Conservation (phyloP, 306 rosid genomes). For the Luffa aegyptiaca region DNA sequence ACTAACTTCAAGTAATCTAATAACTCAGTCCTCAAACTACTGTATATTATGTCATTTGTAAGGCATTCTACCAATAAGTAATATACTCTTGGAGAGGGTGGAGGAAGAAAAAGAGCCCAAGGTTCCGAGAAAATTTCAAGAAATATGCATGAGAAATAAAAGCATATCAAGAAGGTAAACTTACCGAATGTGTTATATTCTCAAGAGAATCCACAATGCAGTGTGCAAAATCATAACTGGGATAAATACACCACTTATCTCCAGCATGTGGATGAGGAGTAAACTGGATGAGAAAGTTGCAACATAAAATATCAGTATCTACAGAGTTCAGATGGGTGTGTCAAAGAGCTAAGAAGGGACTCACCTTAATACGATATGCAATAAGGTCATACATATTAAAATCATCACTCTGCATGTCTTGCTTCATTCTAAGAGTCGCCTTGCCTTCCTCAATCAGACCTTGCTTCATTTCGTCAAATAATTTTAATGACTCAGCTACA, state of each 20-base stretch:
- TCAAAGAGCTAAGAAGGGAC: slow-evolving; percentile 2
- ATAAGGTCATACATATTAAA: slow-evolving; percentile 96
- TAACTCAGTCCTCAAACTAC: not conserved
- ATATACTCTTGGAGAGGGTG: not conserved
- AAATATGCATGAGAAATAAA: not conserved
- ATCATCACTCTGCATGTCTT: slow-evolving; percentile 98
- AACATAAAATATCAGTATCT: slow-evolving; percentile 8
- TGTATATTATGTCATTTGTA: not conserved
- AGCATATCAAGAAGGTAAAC: slow-evolving; percentile 15
- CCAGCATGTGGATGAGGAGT: slow-evolving; percentile 98
- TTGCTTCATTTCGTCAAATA: slow-evolving; percentile 82
- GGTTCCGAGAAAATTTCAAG: not conserved
- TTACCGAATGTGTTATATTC: slow-evolving; percentile 92
- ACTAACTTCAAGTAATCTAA: not conserved
- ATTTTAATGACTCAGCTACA: slow-evolving; percentile 62
- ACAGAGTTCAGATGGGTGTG: not conserved
- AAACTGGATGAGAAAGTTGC: slow-evolving; percentile 42
- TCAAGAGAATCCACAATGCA: slow-evolving; percentile 98
- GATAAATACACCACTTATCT: slow-evolving; percentile 98
- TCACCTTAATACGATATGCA: slow-evolving; percentile 92
- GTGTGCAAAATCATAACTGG: slow-evolving; percentile 96
- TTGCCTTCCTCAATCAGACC: slow-evolving; percentile 87
- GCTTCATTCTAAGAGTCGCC: slow-evolving; percentile 97
- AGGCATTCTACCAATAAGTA: not conserved
- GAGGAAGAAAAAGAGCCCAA: not conserved